Base-by-base conservation (phyloP, 1,284 basidiomycete genomes). In the Malassezia sympodialis region DNA sequence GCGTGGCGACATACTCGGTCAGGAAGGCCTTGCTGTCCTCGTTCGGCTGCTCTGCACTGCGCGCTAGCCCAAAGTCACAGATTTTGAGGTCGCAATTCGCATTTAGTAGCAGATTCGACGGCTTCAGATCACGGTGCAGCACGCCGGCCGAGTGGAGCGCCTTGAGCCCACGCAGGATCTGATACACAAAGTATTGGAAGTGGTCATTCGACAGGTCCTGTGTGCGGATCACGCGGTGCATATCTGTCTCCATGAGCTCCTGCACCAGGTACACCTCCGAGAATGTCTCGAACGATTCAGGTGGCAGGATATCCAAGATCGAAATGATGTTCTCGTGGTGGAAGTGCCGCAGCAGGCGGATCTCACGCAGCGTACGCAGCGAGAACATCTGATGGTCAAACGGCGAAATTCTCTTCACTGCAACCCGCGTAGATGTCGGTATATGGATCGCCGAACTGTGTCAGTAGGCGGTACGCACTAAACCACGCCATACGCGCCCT, bases 171-270 rank as follows among this genome's bases (percentile, higher is more conserved):
- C 74, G 65, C 44, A 75, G 55, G 11, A 68, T 75, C 53, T 93
- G 90, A 75, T 94, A 93, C 63, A 91, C 85, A 75, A 93, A 93
- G 76, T 94, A 94, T 76, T 93, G 89, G 69, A 84, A 89, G 75
- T 93, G 91, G 73, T 91, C 88, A 69, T 90, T 69, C 8, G 69
- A 70, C 15, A 73, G 61, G 48, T 73, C 67, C 52, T 75, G 73
- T 4, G 72, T 75, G 17, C 73, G 67, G 34, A 75, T 73, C 31
- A 75, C 72, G 0, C 70, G 60, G 51, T 74, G 72, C 55, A 74
- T 53, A 28, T 74, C 72, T 26, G 72, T 74, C 54, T 74, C 72
- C 72, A 74, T 74, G 10, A 74, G 62, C 53, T 74, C 72, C 61
- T 73, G 76, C 61, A 90, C 86, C 53, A 90, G 81, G 62, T 83